Conservation (phyloP, 805 yeast genomes). For the Candida ortonii region DNA sequence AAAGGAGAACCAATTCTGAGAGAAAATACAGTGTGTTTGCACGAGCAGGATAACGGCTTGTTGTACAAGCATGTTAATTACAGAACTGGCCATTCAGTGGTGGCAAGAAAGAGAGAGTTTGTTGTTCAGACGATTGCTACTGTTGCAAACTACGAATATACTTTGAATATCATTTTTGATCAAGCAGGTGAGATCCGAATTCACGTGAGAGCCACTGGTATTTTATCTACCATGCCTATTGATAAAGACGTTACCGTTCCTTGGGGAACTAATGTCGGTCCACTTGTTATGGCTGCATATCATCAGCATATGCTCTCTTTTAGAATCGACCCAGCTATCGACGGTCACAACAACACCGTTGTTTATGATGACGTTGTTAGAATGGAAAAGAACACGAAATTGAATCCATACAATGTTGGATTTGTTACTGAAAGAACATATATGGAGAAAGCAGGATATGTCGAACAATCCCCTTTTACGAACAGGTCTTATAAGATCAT, state of each 20-base stretch:
- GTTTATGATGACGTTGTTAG: constrained; percentile 66
- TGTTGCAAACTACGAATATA: constrained; percentile 81
- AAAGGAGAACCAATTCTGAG: constrained; percentile 61
- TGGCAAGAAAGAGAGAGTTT: constrained; percentile 75
- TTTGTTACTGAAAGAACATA: constrained; percentile 59
- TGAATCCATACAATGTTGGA: constrained; percentile 70
- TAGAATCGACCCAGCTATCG: constrained; percentile 80
- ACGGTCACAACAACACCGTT: constrained; percentile 76
- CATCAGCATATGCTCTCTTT: constrained; percentile 80
- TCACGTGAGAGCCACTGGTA: constrained; percentile 84
- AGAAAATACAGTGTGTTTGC: constrained; percentile 75
- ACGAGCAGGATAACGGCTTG: constrained; percentile 75
- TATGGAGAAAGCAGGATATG: constrained; percentile 67
- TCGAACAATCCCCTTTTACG: constrained; percentile 75
- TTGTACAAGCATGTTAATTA: constrained; percentile 78
- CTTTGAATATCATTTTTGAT: constrained; percentile 66
- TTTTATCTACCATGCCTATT: constrained; percentile 79
- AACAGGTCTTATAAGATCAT: constrained; percentile 73
- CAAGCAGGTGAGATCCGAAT: constrained; percentile 77
- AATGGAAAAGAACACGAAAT: constrained; percentile 49
- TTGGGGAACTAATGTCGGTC: constrained; percentile 75
- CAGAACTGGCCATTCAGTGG: constrained; percentile 66
- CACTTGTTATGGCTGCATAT: constrained; percentile 78
- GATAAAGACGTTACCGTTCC: constrained; percentile 66
- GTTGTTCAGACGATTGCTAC: constrained; percentile 80